Percentiles rank a stretch among this genome's conserved stretches.
These are phyloP conservation scores for Colletotrichum shisoi DNA, from an alignment of 2,329 filamentous ascomycete species.

Conservation along the genomic window DNA sequence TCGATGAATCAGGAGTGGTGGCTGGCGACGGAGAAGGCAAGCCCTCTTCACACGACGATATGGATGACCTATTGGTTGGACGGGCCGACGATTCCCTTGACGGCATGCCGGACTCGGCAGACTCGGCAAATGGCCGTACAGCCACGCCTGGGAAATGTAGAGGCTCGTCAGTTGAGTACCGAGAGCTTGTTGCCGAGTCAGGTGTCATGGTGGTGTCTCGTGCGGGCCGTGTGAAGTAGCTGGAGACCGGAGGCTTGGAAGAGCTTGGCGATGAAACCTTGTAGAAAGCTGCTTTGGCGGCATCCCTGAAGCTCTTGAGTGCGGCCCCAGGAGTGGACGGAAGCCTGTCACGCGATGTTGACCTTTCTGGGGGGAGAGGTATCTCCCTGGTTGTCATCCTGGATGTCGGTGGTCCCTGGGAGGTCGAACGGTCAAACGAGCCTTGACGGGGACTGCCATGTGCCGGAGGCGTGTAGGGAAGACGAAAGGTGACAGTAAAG, in stretches of 20 bases:
- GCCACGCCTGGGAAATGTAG: not conserved
- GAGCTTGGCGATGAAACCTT: constrained; percentile 35
- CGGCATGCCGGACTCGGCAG: constrained; percentile 16
- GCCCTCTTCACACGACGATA: constrained; percentile 50
- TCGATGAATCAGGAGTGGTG: constrained; percentile 53
- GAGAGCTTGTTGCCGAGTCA: constrained; percentile 34
- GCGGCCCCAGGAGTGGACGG: constrained; percentile 16
- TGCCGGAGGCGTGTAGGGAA: constrained; percentile 34
- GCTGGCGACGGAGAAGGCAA: constrained; percentile 48
- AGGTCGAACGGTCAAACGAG: constrained; percentile 28
- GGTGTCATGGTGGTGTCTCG: constrained; percentile 26
- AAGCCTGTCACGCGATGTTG: constrained; percentile 13
- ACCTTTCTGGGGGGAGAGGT: constrained; percentile 9
- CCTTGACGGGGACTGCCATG: constrained; percentile 20
- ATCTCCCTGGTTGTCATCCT: constrained; percentile 15
- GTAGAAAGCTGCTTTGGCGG: constrained; percentile 48
- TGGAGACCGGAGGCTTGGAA: constrained; percentile 37
- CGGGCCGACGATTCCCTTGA: constrained; percentile 35
- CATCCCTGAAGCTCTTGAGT: constrained; percentile 47
- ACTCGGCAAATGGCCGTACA: constrained; percentile 21
- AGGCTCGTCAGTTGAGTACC: constrained; percentile 27
- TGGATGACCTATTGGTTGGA: constrained; percentile 34
- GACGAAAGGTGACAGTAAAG: constrained; percentile 29
- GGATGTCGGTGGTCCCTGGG: constrained; percentile 7
- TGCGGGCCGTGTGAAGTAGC: constrained; percentile 27